A percentile compares a stretch with the other conserved stretches of the same genome.
phyloP scores from a whole-genome alignment of 2,329 filamentous ascomycete genomes.

The Raffaelea ambrosiae region DNA sequence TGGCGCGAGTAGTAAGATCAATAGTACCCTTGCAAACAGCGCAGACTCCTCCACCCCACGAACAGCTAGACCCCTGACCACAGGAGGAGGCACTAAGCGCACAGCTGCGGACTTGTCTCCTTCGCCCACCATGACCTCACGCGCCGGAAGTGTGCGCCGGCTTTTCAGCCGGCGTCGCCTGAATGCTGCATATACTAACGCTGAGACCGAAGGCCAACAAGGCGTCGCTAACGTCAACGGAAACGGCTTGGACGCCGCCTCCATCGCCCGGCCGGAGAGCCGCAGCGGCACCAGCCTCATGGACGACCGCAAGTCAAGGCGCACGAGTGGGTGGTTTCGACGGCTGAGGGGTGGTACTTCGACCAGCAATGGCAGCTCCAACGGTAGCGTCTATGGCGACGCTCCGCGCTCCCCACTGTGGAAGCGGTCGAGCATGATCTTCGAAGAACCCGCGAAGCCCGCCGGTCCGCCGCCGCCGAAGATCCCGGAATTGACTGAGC shows the following conservation, averaged over 20 bases:
- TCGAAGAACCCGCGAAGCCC: slow-evolving; percentile 27
- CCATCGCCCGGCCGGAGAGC: slow-evolving; percentile 36
- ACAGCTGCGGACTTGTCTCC: slow-evolving; percentile 40
- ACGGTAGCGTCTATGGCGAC: slow-evolving; percentile 11
- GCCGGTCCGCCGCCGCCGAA: slow-evolving; percentile 48
- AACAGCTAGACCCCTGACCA: slow-evolving; percentile 19
- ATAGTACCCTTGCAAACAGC: slow-evolving; percentile 27
- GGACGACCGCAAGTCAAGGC: slow-evolving; percentile 46
- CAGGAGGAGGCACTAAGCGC: slow-evolving; percentile 35
- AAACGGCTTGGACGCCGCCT: slow-evolving; percentile 16
- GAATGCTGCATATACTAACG: slow-evolving; percentile 44
- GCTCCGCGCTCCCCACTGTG: slow-evolving; percentile 26
- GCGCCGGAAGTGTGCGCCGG: slow-evolving; percentile 47
- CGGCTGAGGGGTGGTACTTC: slow-evolving; percentile 33
- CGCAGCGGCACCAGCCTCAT: slow-evolving; percentile 38
- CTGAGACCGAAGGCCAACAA: slow-evolving; percentile 29
- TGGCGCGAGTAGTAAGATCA: slow-evolving; percentile 23
- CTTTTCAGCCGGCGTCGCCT: slow-evolving; percentile 48
- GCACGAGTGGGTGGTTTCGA: slow-evolving; percentile 51
- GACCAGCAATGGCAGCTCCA: slow-evolving; percentile 11
- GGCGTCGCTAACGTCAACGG: neutral
- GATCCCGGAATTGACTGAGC: slow-evolving; percentile 49
- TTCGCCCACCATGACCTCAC: slow-evolving; percentile 43
- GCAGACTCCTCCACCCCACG: slow-evolving; percentile 20
- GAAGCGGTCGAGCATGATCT: slow-evolving; percentile 33